These are phyloP conservation scores for Colletotrichum magnum DNA, from an alignment of 2,329 filamentous ascomycete species.

Conservation along the genomic window DNA sequence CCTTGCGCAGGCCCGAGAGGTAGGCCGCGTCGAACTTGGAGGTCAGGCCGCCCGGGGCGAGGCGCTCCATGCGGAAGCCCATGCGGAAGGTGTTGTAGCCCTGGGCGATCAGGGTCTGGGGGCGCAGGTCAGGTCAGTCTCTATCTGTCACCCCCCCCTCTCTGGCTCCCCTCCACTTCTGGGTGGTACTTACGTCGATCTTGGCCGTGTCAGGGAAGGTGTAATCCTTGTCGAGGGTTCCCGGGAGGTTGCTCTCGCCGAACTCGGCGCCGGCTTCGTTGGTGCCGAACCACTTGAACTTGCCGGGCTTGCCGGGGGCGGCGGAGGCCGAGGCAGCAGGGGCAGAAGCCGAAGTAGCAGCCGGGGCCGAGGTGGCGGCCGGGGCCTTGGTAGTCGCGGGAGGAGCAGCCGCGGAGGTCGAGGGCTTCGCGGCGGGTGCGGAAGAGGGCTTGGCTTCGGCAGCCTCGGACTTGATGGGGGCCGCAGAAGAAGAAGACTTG, in stretches of 20 bases:
- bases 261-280: conserved; percentile 74
- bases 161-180: too few species aligned
- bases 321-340: conserved; percentile 8
- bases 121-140: conserved; percentile 16
- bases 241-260: conserved; percentile 70
- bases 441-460: not conserved
- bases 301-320: conserved; percentile 37
- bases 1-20: conserved; percentile 55
- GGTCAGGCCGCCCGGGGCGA: conserved; percentile 61
- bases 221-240: conserved; percentile 71
- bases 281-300: conserved; percentile 57
- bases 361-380: not conserved
- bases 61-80: conserved; percentile 68
- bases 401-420: not conserved
- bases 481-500: not conserved
- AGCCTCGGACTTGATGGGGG: not conserved
- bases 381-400: conserved; percentile 6
- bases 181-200: conserved; percentile 53
- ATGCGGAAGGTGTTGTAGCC: conserved; percentile 73
- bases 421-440: not conserved
- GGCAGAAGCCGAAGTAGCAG: conserved; percentile 8
- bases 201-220: conserved; percentile 70
- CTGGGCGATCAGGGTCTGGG: conserved; percentile 61
- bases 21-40: conserved; percentile 58
- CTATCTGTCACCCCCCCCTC: not conserved